These are phyloP conservation scores for Chrysoporthe cubensis DNA, from an alignment of 2,329 filamentous ascomycete genomes.

Conservation along the genomic window DNA sequence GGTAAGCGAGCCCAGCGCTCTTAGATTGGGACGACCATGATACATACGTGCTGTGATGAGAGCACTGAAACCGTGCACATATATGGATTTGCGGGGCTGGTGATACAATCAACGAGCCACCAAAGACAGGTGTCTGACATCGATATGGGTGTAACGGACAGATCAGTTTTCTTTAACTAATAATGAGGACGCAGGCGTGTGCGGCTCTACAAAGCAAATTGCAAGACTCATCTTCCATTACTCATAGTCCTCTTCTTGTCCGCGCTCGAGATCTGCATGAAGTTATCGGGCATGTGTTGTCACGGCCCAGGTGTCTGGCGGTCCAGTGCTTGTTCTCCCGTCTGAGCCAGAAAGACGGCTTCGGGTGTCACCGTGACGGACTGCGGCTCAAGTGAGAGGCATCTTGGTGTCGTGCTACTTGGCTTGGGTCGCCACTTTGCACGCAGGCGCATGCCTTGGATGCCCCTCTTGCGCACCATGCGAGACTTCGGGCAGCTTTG, in stretches of 20 bases:
- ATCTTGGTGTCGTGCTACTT: neutral
- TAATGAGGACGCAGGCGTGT: neutral
- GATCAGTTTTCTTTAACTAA: neutral
- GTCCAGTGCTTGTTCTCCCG: neutral
- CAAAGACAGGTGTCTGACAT: constrained; percentile 16
- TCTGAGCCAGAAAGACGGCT: neutral
- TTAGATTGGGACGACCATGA: neutral
- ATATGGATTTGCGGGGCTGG: neutral
- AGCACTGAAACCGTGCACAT: neutral
- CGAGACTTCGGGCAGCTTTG: too few relatives aligned
- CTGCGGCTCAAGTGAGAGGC: neutral
- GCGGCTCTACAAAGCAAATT: constrained; percentile 1
- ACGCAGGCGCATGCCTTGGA: too few relatives aligned
- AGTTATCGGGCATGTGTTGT: neutral
- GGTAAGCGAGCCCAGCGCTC: neutral
- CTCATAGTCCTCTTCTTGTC: neutral
- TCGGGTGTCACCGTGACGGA: neutral
- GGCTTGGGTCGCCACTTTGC: neutral
- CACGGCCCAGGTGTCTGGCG: neutral
- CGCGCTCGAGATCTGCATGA: constrained; percentile 13
- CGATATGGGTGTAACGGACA: neutral
- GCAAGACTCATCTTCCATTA: neutral
- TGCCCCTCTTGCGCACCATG: too few relatives aligned
- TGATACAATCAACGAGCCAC: neutral
- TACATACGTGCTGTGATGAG: constrained; percentile 1